Evolutionary conservation across 208 protist species (phyloP), one percentile per base, ranked within the genome.

Genomic region (Acanthamoeba polyphaga): DNA sequence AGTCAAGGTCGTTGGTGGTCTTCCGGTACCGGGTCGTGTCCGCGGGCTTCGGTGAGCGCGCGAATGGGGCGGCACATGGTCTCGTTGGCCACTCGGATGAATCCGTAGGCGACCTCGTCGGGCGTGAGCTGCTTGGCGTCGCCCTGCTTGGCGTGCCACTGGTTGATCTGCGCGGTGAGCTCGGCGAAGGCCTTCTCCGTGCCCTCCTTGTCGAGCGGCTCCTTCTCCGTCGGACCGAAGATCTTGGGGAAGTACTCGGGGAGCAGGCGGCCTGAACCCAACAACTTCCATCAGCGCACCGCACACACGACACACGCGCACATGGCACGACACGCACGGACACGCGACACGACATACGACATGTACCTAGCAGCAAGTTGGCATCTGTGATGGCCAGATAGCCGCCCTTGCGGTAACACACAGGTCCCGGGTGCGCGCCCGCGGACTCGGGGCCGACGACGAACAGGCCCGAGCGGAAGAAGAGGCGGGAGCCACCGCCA

Each of bases 41-140:
- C 99, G 68, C 97, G 98, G 19, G 98, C 96, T 95, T 99, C 98
- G 0, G 98, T 99, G 49, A 99, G 97, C 55, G 97, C 97, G 76
- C 98, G 96, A 76, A 99, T 99, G 1, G 99, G 98, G 10, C 99
- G 95, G 95, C 98, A 99, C 99, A 99, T 99, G 70, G 98, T 97
- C 94, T 99, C 99, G 95, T 99, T 99, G 43, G 99, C 99, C 24
- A 99, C 98, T 19, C 95, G 46, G 66, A 99, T 96, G 93, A 99
- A 99, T 29, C 98, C 98, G 60, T 97, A 97, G 32, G 99, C 99
- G 19, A 46, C 62, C 51, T 95, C 51, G 78, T 72, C 49, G 9
- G 32, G 29, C 27, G 49, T 64, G 13, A 94, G 43, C 74, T 95
- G 27, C 49, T 96, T 97, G 82, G 80, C 13, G 29, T 96, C 64